Percentiles rank a stretch among this genome's conserved stretches.
Evolutionary conservation across 495 filamentous ascomycete species (phyloP).

Genomic region (Hypoxylon trugodes): DNA sequence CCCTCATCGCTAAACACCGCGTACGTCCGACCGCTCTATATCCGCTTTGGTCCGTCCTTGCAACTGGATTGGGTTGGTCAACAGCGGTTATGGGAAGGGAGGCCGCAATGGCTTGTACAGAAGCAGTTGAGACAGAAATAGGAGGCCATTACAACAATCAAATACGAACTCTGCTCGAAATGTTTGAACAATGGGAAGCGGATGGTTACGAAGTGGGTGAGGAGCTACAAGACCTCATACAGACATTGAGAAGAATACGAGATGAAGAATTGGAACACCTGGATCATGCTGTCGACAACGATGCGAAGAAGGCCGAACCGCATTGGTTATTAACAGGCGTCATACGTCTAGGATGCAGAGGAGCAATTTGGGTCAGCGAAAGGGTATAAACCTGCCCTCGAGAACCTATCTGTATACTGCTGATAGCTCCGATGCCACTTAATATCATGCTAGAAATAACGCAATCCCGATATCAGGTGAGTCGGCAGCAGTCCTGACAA

Average conservation of each 20-base stretch:
- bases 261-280: constrained; percentile 98
- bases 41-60: constrained; percentile 86
- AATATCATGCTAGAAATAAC: neutral
- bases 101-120: constrained; percentile 98
- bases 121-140: constrained; percentile 98
- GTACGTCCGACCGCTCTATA: constrained; percentile 94
- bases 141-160: constrained; percentile 96
- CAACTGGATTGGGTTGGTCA: constrained; percentile 85
- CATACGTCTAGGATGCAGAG: constrained; percentile 86
- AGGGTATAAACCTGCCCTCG: constrained; percentile 62
- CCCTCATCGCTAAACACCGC: constrained; percentile 83
- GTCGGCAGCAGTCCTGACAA: neutral
- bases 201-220: constrained; percentile 79
- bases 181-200: constrained; percentile 71
- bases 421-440: neutral
- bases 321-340: constrained; percentile 89
- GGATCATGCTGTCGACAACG: constrained; percentile 92
- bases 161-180: constrained; percentile 79
- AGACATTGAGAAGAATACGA: constrained; percentile 79
- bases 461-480: neutral
- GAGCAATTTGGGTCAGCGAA: constrained; percentile 94
- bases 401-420: neutral
- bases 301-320: constrained; percentile 85
- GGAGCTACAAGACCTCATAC: constrained; percentile 77
- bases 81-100: constrained; percentile 91